A percentile compares a stretch with the other conserved stretches of the same genome.
Evolutionary conservation across 1,139 yeast species (phyloP).

Genomic region (Yamadazyma conglobata): DNA sequence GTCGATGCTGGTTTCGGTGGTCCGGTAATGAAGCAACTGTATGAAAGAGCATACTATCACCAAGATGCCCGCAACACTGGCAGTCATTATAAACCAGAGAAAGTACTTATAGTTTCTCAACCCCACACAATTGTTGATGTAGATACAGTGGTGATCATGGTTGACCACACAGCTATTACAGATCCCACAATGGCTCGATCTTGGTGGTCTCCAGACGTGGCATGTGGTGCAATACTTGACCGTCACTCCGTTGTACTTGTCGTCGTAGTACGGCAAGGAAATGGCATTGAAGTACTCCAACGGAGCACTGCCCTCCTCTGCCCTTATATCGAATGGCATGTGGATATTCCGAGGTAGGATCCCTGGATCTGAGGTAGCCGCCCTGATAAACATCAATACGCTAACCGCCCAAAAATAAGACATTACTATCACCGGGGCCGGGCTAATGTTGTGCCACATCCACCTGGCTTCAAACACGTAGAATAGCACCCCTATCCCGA

Average conservation of each 20-base stretch:
- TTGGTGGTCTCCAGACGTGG: slow-evolving; percentile 47
- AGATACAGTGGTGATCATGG: slow-evolving; percentile 43
- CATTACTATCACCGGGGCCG: slow-evolving; percentile 56
- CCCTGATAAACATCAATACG: slow-evolving; percentile 46
- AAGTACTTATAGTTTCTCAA: slow-evolving; percentile 30
- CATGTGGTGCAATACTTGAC: slow-evolving; percentile 47
- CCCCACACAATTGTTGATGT: slow-evolving; percentile 42
- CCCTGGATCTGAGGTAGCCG: slow-evolving; percentile 70
- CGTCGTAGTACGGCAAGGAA: slow-evolving; percentile 47
- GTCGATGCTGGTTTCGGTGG: slow-evolving; percentile 6
- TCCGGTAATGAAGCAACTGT: slow-evolving; percentile 26
- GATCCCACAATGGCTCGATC: slow-evolving; percentile 41
- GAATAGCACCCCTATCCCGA: slow-evolving; percentile 50
- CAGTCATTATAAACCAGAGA: slow-evolving; percentile 38
- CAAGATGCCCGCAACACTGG: slow-evolving; percentile 21
- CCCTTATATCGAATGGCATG: slow-evolving; percentile 27
- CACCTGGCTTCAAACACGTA: slow-evolving; percentile 47
- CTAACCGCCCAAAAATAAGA: slow-evolving; percentile 55
- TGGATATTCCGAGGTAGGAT: slow-evolving; percentile 68
- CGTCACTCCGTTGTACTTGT: slow-evolving; percentile 26
- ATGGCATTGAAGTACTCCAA: slow-evolving; percentile 60
- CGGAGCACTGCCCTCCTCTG: slow-evolving; percentile 30
- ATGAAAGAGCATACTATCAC: slow-evolving; percentile 24
- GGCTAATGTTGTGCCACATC: slow-evolving; percentile 56
- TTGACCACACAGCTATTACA: slow-evolving; percentile 44